Evolutionary conservation across 371 early-diverging fungal genomes (phyloP).

Genomic region (Rhizopus arrhizus): DNA sequence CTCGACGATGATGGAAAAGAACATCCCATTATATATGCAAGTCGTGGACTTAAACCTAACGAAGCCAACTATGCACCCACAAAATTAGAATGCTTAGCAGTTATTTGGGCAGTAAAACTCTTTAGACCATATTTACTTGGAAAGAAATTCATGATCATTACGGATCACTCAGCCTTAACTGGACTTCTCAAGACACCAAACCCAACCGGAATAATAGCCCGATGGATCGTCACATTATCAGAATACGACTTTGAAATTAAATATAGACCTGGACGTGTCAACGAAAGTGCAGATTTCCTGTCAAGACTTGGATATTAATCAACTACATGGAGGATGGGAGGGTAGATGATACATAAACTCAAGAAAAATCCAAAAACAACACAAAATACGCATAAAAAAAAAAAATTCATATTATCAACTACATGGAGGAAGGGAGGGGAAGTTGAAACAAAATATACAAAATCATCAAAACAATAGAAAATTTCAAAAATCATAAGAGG

Average conservation of each 20-base stretch:
- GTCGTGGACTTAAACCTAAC: not conserved
- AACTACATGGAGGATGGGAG: too few species aligned
- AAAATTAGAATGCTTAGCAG: conserved; percentile 8
- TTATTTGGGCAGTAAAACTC: not conserved
- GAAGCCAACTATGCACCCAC: conserved; percentile 5
- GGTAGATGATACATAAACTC: too few species aligned
- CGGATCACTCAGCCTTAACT: not conserved
- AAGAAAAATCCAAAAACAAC: too few species aligned
- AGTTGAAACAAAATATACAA: too few species aligned
- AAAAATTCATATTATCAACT: too few species aligned
- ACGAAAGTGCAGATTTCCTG: conserved; percentile 5
- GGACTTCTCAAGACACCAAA: not conserved
- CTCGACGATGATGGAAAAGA: not conserved
- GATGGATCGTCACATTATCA: not conserved
- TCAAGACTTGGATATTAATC: not conserved
- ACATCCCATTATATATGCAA: conserved; percentile 2
- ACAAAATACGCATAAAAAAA: too few species aligned
- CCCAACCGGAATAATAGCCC: conserved; percentile 1
- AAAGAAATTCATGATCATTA: not conserved
- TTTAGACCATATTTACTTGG: conserved; percentile 2
- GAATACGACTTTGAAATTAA: conserved; percentile 8
- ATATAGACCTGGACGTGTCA: conserved; percentile 7
- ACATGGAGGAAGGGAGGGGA: too few species aligned
- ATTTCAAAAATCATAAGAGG: too few species aligned
- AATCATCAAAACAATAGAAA: too few species aligned